These are phyloP conservation scores for Ustilago hordei DNA, from an alignment of 1,284 basidiomycete species.

Conservation along the genomic window DNA sequence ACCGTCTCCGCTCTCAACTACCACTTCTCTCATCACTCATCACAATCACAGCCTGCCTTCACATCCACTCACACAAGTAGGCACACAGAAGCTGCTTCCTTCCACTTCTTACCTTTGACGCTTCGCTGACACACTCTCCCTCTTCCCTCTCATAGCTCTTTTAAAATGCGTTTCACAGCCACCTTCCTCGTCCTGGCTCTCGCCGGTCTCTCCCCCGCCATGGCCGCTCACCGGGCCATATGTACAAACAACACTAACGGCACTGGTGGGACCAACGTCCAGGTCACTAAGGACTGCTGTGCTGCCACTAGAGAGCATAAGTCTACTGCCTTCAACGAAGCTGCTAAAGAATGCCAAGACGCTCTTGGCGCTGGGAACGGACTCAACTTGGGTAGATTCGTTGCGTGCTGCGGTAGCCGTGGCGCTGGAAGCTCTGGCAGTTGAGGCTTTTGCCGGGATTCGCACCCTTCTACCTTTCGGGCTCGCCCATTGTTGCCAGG, in stretches of 20 bases:
- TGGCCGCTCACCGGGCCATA: constrained; percentile 5
- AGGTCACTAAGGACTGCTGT: constrained; percentile 32
- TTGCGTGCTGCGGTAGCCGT: background rate
- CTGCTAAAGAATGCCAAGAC: constrained; percentile 9
- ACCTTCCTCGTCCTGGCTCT: constrained; percentile 4
- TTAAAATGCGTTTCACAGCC: background rate
- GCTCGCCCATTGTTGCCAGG: background rate
- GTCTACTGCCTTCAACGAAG: constrained; percentile 12
- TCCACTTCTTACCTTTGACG: no score
- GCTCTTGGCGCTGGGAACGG: constrained; percentile 11
- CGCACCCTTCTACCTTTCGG: background rate
- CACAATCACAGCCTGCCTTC: no score
- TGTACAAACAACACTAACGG: constrained; percentile 12
- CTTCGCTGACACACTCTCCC: no score
- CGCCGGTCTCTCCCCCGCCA: background rate
- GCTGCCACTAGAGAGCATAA: constrained; percentile 13
- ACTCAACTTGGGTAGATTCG: constrained; percentile 11
- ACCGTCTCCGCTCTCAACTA: no score
- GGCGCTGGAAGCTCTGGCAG: constrained; percentile 9
- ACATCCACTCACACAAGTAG: no score
- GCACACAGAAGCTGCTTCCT: no score
- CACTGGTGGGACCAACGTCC: background rate
- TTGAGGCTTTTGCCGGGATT: background rate
- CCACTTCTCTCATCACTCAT: no score
- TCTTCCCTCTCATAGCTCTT: no score